Base-by-base conservation (phyloP, 2,329 filamentous ascomycete genomes). In the Penicillium hordei region DNA sequence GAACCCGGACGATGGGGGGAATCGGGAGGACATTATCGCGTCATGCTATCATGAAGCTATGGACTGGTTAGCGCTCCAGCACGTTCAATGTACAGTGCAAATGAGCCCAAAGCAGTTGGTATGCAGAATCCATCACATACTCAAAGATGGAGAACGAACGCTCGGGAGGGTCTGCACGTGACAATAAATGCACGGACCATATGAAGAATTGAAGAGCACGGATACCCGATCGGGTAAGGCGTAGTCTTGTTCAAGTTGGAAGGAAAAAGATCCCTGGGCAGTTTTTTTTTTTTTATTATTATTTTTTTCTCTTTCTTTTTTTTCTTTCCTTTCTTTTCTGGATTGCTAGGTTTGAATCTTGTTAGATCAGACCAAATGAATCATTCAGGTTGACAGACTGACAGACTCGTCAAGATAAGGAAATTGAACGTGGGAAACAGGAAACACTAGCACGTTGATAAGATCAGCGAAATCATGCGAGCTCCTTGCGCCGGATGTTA, bases 1-100 rank as follows among this genome's bases (percentile, higher is more conserved):
- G 83, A 89, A 71, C 86, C 82, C 62, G 85, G 88, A 75, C 81
- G 84, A 71, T 81, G 83, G 70, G 71, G 82, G 80, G 70, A 87
- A 85, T 75, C 87, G 87, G 68, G 85, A 82, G 65, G 83, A 81
- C 70, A 80, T 79, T 66, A 74, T 72, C 70, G 70, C 67, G 64
- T 69, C 73, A 76, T 76, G 70, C 73, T 75, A 71, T 36, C 50
- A 52, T 60, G 52, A 57, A 55, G 59, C 56, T 59, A 59, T 58
- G 58, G 52, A 40, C 55, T 43, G 40, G 84, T 78, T 83, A 80
- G 56, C 51, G 45, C 44, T 53, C 49, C 55, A 49, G 36, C 44
- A 34, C 44, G 29, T 45, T 13, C 23, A 29, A 55, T 33, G 43
- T 55, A 39, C 21, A 55, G 50, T 49, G 39, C 39, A 52, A 36